Base-by-base conservation (phyloP, 73 alveolate genomes). In the Symbiodinium natans region DNA sequence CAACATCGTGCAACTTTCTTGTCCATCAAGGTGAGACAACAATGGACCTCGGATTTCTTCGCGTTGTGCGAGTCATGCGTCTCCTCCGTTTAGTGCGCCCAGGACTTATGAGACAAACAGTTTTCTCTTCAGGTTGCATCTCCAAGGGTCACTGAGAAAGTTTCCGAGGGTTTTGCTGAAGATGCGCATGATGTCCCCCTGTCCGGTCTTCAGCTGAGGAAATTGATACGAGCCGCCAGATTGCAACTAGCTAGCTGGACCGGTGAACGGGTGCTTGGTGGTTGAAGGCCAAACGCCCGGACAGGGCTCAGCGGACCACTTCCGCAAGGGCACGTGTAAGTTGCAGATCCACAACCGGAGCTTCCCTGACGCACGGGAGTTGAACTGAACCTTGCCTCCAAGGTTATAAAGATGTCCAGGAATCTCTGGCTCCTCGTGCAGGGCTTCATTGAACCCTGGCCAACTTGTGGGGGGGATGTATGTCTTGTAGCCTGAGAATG, bases 341-440 rank as follows among this genome's bases (percentile, higher is more conserved):
- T n/a, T n/a, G 56, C 56, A 43, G 11, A 43, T 43, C 56, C 56
- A 43, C 56, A 8, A 11, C 19, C 56, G 56, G 19, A 43, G 56
- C 56, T 11, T 43, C 56, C n/a, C n/a, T n/a, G n/a, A n/a, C n/a
- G n/a, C n/a, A n/a, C 71, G 17, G 23, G 31, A 21, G n/a, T 52
- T 52, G n/a, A 52, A 52, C 23, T 4, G 71, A 52, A 52, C 23
- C 71, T 13, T 52, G 71, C 71, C 71, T 29, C 23, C 77, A 29
- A 88, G 95, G 95, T 88, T 46, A 88, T 88, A 73, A 88, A 88
- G 95, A 88, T 88, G 95, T 68, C 85, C 41, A 15, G 95, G 36
- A 88, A 88, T n/a, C 95, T 88, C 8, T 88, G 95, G 95, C 95
- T 88, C 73, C 95, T 88, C 10, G 95, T 88, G 85, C 95, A 88